A percentile compares a stretch with the other conserved stretches of the same genome.
These are phyloP conservation scores for Ophioceras dolichostomum DNA, from an alignment of 2,329 filamentous ascomycete genomes.

Conservation along the genomic window DNA sequence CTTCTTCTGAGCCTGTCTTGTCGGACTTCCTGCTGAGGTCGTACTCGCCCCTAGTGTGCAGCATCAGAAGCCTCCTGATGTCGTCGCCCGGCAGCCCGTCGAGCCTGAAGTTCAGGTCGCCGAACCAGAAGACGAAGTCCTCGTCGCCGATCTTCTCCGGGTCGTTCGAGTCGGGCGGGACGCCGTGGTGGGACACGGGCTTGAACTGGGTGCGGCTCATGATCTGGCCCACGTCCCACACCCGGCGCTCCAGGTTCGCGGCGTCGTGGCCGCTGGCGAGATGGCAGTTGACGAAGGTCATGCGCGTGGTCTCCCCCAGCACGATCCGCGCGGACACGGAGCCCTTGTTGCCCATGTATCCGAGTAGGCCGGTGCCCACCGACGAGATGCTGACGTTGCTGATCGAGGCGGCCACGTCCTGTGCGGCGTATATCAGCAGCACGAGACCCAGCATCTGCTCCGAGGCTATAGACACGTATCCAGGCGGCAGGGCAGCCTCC, in stretches of 20 bases:
- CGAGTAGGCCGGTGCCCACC: slow-evolving; percentile 81
- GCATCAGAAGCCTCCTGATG: slow-evolving; percentile 68
- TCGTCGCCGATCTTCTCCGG: slow-evolving; percentile 69
- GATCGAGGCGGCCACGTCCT: slow-evolving; percentile 60
- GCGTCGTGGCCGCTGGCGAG: slow-evolving; percentile 78
- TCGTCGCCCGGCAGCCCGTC: slow-evolving; percentile 83
- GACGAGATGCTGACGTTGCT: slow-evolving; percentile 71
- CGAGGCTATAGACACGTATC: slow-evolving; percentile 64
- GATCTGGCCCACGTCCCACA: slow-evolving; percentile 83
- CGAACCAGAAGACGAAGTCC: slow-evolving; percentile 93
- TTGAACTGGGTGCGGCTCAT: slow-evolving; percentile 64
- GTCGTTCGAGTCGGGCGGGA: slow-evolving; percentile 43
- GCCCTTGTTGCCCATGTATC: slow-evolving; percentile 94
- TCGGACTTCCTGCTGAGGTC: slow-evolving; percentile 32
- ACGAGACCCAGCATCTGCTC: slow-evolving; percentile 82
- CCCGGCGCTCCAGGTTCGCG: slow-evolving; percentile 65
- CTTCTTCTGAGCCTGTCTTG: slow-evolving; percentile 13
- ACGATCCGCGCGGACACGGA: slow-evolving; percentile 72
- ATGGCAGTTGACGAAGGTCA: slow-evolving; percentile 88
- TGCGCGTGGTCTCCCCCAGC: slow-evolving; percentile 75
- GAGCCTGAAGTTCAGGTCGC: slow-evolving; percentile 88
- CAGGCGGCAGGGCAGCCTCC: slow-evolving; percentile 58
- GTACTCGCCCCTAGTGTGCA: slow-evolving; percentile 74
- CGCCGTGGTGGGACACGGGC: slow-evolving; percentile 48
- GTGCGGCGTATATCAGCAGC: slow-evolving; percentile 74